These are phyloP conservation scores for Fusarium irregulare DNA, from an alignment of 2,329 filamentous ascomycete species.

Conservation along the genomic window DNA sequence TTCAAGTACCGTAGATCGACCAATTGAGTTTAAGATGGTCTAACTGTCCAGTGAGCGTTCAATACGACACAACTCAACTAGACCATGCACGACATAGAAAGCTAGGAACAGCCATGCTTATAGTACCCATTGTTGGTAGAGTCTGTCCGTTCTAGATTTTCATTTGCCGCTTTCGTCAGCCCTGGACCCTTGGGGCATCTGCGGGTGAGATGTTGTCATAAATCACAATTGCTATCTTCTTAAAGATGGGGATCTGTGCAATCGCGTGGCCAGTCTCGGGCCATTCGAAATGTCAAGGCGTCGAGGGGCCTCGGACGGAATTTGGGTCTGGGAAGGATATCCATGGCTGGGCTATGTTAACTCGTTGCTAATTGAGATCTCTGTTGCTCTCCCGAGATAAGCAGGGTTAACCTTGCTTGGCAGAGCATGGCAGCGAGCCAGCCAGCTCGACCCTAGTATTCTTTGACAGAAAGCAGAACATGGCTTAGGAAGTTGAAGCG, in stretches of 20 bases:
- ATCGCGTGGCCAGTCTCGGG: background rate
- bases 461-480: background rate
- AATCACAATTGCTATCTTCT: background rate
- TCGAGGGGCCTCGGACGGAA: background rate
- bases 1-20: conserved; percentile 13
- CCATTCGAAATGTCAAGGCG: background rate
- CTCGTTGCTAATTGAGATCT: background rate
- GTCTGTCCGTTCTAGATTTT: background rate
- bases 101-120: conserved; percentile 2
- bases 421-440: background rate
- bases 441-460: background rate
- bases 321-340: background rate
- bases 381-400: conserved; percentile 3
- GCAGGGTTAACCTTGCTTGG: conserved; percentile 13
- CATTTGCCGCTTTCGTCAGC: conserved; percentile 1
- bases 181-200: background rate
- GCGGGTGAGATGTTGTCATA: background rate
- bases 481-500: background rate
- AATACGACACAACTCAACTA: conserved; percentile 5
- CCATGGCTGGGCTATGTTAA: background rate
- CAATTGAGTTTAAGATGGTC: conserved; percentile 6
- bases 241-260: background rate
- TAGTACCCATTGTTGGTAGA: background rate
- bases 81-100: conserved; percentile 3
- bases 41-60: conserved; percentile 1